Percentiles rank a stretch among this genome's conserved stretches.
phyloP scores from a whole-genome alignment of 2,329 filamentous ascomycete genomes.

The Botryosphaeria dothidea region DNA sequence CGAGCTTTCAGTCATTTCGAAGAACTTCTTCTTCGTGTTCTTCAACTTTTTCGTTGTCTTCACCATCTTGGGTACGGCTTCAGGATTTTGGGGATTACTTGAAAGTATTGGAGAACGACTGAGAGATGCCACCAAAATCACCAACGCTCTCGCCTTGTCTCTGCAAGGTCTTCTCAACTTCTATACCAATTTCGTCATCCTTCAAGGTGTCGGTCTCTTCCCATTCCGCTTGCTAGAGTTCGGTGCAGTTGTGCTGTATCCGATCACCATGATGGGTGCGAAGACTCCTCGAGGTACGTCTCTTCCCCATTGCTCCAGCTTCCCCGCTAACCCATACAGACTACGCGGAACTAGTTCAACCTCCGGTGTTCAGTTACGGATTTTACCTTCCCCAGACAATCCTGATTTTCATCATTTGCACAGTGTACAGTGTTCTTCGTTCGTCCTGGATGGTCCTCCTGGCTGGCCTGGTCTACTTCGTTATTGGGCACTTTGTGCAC shows the following conservation, averaged over 20 bases:
- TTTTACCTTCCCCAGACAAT: conserved; percentile 93
- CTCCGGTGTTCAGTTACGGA: conserved; percentile 90
- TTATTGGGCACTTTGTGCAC: conserved; percentile 83
- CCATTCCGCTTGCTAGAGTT: conserved; percentile 91
- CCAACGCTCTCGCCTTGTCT: conserved; percentile 71
- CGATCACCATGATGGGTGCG: conserved; percentile 73
- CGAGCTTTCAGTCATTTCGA: conserved; percentile 91
- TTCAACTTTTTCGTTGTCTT: conserved; percentile 99
- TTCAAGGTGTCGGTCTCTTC: conserved; percentile 91
- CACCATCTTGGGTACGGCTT: conserved; percentile 79
- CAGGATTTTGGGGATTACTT: conserved; percentile 68
- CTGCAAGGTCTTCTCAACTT: conserved; percentile 76
- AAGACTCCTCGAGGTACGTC: conserved; percentile 71
- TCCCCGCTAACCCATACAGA: conserved; percentile 49
- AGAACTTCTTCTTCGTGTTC: conserved; percentile 99
- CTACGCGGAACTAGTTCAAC: conserved; percentile 76
- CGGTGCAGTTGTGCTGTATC: conserved; percentile 80
- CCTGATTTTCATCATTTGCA: conserved; percentile 89
- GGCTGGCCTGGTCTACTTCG: conserved; percentile 80
- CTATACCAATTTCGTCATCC: conserved; percentile 90
- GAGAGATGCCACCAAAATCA: conserved; percentile 76
- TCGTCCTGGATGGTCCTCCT: conserved; percentile 79
- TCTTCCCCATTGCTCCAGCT: neutral
- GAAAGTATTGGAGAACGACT: conserved; percentile 69
- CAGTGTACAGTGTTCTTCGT: conserved; percentile 87